Base-by-base conservation (phyloP, 805 yeast species). In the Monosporozyma solicola region DNA sequence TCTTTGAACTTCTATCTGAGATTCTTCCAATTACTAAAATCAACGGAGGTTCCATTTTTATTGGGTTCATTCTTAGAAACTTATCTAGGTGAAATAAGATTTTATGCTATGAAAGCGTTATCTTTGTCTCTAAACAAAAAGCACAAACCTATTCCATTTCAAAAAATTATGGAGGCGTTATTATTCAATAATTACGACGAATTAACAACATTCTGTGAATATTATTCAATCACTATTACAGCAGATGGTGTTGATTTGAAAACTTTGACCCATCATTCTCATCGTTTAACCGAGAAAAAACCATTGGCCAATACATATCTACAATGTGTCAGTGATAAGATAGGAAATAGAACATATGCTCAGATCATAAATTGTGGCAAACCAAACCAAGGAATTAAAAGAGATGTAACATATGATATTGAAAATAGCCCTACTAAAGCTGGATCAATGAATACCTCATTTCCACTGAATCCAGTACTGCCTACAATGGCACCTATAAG, bases 81-180 rank as follows among this genome's bases (percentile, higher is more conserved):
- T 2, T 90, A 86, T 59, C 81, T 88, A 63, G 87, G 85, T 60
- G 92, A 89, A 53, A 74, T 90, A 3, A 69, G 97, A 47, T 82
- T 85, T 58, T 80, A 81, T 60, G 90, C 92, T 0, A 64, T 92
- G 53, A 80, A 80, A 59, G 72, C 88, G 0, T 73, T 94, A 72
- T 71, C 85, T 3, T 73, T 79, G 54, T 72, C 90, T 0, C 77
- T 80, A 54, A 95, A 91, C 61, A 76, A 83, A 2, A 84, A 81
- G 53, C 83, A 88, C 2, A 85, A 80, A 59, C 84, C 89, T 1
- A 79, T 84, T 55, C 74, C 82, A 3, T 74, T 80, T 0, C 60
- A 62, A 1, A 65, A 76, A 9, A 66, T 91, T 15, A 65, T 69
- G 20, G 65, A 69, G 0, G 65, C 80, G 57, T 73, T 94, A 22